Conservation (phyloP, 1,139 yeast genomes). For the Wickerhamiella pararugosa region DNA sequence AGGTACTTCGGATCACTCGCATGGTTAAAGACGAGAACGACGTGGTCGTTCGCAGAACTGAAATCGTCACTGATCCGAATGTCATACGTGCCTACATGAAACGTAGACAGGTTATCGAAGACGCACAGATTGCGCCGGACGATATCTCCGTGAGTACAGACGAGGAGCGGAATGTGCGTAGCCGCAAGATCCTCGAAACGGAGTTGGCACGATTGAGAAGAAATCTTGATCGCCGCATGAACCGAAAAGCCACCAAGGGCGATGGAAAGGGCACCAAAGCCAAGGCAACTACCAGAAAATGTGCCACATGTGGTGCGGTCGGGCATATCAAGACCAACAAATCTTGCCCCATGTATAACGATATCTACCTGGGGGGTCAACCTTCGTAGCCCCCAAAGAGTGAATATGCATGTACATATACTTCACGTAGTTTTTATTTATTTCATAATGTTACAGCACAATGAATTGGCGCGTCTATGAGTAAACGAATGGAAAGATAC, state of each 20-base stretch:
- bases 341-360: slow-evolving; percentile 72
- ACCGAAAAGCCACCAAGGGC: slow-evolving; percentile 33
- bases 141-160: slow-evolving; percentile 70
- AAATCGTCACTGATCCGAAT: slow-evolving; percentile 67
- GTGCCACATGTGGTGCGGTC: slow-evolving; percentile 89
- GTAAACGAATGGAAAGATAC: neutral
- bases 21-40: slow-evolving; percentile 76
- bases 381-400: too few relatives aligned
- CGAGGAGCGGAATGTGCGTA: slow-evolving; percentile 66
- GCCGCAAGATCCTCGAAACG: slow-evolving; percentile 66
- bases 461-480: neutral
- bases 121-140: slow-evolving; percentile 45
- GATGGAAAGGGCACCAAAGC: slow-evolving; percentile 21
- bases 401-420: too few relatives aligned
- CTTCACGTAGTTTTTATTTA: too few relatives aligned
- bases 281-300: slow-evolving; percentile 68
- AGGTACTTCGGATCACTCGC: slow-evolving; percentile 62
- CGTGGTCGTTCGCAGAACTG: slow-evolving; percentile 67
- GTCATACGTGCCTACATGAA: slow-evolving; percentile 75
- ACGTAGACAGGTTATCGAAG: slow-evolving; percentile 65
- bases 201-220: slow-evolving; percentile 74
- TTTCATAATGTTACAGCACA: neutral
- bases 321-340: slow-evolving; percentile 91
- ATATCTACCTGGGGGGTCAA: slow-evolving; percentile 19
- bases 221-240: slow-evolving; percentile 48